Percentiles rank a stretch among this genome's conserved stretches.
Conservation (phyloP, 2,329 filamentous ascomycete species). For the Ophiostoma novo-ulmi region DNA sequence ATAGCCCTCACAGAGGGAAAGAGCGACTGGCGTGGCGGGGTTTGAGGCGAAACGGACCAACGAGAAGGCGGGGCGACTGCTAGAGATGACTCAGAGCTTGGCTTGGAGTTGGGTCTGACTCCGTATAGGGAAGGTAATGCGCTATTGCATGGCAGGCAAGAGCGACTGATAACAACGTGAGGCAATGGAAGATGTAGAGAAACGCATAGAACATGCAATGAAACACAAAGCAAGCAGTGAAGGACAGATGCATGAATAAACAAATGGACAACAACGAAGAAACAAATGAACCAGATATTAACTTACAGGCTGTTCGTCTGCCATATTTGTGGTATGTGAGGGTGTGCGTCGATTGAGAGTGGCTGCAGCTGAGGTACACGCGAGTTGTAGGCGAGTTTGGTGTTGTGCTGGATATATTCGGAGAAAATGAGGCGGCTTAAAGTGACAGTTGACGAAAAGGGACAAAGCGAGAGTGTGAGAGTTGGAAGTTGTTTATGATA, state of each 20-base stretch:
- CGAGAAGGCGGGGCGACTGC: constrained; percentile 20
- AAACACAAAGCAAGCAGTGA: background rate
- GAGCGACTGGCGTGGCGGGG: constrained; percentile 22
- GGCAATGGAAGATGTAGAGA: constrained; percentile 9
- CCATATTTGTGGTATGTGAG: constrained; percentile 19
- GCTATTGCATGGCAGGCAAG: constrained; percentile 8
- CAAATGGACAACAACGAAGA: background rate
- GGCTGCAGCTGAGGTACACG: background rate
- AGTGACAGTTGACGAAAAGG: background rate
- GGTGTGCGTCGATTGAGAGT: background rate
- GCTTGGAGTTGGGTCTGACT: background rate
- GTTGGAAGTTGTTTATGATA: background rate
- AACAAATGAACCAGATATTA: background rate
- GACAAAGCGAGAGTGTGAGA: background rate
- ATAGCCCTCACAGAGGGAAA: constrained; percentile 18
- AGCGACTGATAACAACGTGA: background rate
- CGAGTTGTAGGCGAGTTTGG: background rate
- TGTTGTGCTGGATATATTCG: background rate
- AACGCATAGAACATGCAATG: constrained; percentile 10
- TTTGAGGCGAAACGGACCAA: constrained; percentile 18
- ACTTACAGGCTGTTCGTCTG: constrained; percentile 20
- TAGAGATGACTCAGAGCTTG: constrained; percentile 23
- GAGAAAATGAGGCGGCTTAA: background rate
- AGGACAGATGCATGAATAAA: background rate
- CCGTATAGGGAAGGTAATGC: constrained; percentile 8